phyloP scores from a whole-genome alignment of 768 basidiomycete genomes.

The Amanita brunnescens region DNA sequence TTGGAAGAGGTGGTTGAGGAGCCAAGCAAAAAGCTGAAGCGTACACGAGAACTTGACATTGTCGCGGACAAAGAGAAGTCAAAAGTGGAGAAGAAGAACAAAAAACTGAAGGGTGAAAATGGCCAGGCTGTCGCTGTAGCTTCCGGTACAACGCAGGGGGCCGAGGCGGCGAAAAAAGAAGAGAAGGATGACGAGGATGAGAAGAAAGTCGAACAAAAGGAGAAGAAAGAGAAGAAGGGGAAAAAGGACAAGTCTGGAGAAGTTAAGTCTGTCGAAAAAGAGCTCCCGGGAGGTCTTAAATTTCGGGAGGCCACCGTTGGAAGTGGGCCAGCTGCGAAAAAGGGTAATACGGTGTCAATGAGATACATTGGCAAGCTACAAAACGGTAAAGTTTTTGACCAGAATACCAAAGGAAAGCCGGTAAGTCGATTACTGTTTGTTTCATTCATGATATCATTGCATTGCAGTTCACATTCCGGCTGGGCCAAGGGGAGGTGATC shows the following conservation, averaged over 20 bases:
- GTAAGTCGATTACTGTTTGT: constrained; percentile 34
- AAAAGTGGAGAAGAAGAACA: constrained; percentile 60
- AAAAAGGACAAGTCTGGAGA: constrained; percentile 26
- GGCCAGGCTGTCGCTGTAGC: constrained; percentile 26
- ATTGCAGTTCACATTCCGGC: constrained; percentile 59
- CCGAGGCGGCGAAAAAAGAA: constrained; percentile 19
- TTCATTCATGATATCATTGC: background rate
- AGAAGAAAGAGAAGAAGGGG: constrained; percentile 15
- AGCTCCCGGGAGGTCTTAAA: constrained; percentile 66
- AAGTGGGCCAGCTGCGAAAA: constrained; percentile 79
- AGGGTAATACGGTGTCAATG: constrained; percentile 76
- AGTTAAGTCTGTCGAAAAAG: constrained; percentile 26
- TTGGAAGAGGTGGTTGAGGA: constrained; percentile 62
- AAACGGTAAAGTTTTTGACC: constrained; percentile 71
- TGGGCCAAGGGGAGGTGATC: constrained; percentile 89
- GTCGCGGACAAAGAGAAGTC: constrained; percentile 30
- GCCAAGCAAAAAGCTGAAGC: constrained; percentile 48
- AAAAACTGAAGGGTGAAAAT: constrained; percentile 66
- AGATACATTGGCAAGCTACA: constrained; percentile 88
- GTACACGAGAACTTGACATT: constrained; percentile 54
- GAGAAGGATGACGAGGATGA: constrained; percentile 21
- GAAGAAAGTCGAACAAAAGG: constrained; percentile 21
- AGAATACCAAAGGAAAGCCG: constrained; percentile 78
- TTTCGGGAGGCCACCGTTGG: constrained; percentile 72
- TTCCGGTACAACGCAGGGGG: constrained; percentile 43